Percentiles rank a stretch among this genome's conserved stretches.
Conservation (phyloP, 768 basidiomycete species). For the Trametes punicea region DNA sequence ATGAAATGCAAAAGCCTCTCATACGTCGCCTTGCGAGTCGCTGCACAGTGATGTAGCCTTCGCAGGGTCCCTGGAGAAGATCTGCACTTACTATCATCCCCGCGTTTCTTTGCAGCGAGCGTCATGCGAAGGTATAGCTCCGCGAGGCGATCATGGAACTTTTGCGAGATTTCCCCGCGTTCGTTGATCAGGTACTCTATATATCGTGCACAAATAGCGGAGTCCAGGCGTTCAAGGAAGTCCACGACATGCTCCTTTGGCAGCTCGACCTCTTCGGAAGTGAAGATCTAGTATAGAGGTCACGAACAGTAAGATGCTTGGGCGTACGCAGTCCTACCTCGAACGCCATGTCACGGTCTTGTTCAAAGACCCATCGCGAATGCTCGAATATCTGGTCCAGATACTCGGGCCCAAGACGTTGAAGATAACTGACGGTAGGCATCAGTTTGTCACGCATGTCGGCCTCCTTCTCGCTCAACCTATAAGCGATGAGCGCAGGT, state of each 20-base stretch:
- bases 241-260: constrained; percentile 73
- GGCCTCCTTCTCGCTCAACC: constrained; percentile 73
- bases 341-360: constrained; percentile 69
- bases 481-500: constrained; percentile 29
- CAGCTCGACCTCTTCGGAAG: constrained; percentile 90
- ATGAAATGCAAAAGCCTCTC: constrained; percentile 77
- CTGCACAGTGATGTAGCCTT: constrained; percentile 33
- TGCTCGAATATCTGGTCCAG: constrained; percentile 78
- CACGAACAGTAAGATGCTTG: background rate
- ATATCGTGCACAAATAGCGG: constrained; percentile 68
- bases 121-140: constrained; percentile 82
- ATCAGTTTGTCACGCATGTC: constrained; percentile 75
- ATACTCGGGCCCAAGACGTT: constrained; percentile 83
- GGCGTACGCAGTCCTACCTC: constrained; percentile 43
- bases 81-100: constrained; percentile 50
- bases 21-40: constrained; percentile 49
- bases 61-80: background rate
- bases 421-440: constrained; percentile 87
- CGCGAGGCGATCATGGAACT: constrained; percentile 86
- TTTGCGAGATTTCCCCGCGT: constrained; percentile 58
- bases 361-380: constrained; percentile 82
- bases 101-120: constrained; percentile 50
- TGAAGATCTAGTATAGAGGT: constrained; percentile 71
- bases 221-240: constrained; percentile 72
- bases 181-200: constrained; percentile 83